A percentile compares a stretch with the other conserved stretches of the same genome.
These are phyloP conservation scores for Exutisphaerella laricina DNA, from an alignment of 2,329 filamentous ascomycete species.

Conservation along the genomic window DNA sequence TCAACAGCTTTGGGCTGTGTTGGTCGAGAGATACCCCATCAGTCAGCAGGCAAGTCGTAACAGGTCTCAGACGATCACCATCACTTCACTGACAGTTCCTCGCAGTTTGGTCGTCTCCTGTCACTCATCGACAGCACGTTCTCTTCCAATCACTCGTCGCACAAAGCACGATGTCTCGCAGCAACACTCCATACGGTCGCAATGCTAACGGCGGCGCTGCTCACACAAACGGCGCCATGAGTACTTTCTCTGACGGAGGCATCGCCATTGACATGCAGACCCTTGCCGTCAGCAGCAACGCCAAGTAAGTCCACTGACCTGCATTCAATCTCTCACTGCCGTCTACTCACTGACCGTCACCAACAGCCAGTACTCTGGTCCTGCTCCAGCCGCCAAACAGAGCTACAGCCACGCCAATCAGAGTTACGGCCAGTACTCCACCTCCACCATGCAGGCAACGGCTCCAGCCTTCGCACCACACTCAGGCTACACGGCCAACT, in stretches of 20 bases:
- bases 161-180: no score
- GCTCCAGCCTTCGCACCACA: neutral
- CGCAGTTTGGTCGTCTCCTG: neutral
- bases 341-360: neutral
- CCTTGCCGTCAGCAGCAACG: no score
- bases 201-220: no score
- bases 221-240: no score
- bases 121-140: no score
- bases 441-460: neutral
- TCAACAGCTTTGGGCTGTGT: neutral
- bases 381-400: neutral
- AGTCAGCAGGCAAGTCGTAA: neutral
- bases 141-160: no score
- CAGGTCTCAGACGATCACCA: no score
- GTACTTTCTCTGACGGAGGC: no score
- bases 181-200: no score
- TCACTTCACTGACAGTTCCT: neutral
- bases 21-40: constrained; percentile 1
- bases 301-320: no score
- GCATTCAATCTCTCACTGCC: neutral
- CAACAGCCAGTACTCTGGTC: neutral
- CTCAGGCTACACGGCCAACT: neutral
- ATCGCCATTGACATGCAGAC: no score
- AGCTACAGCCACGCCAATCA: neutral
- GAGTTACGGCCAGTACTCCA: neutral